Evolutionary conservation across 108 stramenopile species (phyloP), one percentile per base, ranked within the genome.

Genomic region (Seminavis robusta): DNA sequence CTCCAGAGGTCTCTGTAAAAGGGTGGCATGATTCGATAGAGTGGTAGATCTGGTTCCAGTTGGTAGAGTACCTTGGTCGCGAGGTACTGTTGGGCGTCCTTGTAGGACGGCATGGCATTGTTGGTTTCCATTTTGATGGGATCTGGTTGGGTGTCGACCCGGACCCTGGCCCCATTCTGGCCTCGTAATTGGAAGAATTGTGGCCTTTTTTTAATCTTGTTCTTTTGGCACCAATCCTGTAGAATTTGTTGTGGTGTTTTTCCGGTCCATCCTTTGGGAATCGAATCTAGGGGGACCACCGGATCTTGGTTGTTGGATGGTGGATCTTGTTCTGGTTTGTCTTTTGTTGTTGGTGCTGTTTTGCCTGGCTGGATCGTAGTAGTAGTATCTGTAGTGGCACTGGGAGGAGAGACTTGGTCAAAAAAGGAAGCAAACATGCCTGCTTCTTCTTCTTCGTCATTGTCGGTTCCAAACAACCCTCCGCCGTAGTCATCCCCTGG

Each of bases 251-350:
- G 45, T 0, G 90, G 86, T 5, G 78, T 84, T 17, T 62, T 63
- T 7, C 90, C 90, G 9, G 83, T 84, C 90, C 86, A 92, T n/a
- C 55, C 50, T 27, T 65, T 71, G 6, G 83, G 83, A 62, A 90
- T 29, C 2, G 64, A 33, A 25, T 17, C 38, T 19, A 20, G 20
- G 26, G 37, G 33, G 36, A 17, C 1, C 48, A 50, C 23, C 37
- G 33, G n/a, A 5, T 47, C 47, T 59, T 59, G n/a, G 29, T 24
- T 45, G 0, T 29, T 33, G 21, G 1, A 11, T 8, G 8, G 33
- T 56, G 33, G 42, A 52, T 20, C 24, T 52, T 17, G 44, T 17
- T 16, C 7, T 7, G 19, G 44, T 17, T 16, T 11, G 44, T 16
- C 8, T 11, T 16, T 17, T 45, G 7, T 11, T 37, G 13, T 13